Base-by-base conservation (phyloP, 768 basidiomycete species). In the Russula ochroleuca region DNA sequence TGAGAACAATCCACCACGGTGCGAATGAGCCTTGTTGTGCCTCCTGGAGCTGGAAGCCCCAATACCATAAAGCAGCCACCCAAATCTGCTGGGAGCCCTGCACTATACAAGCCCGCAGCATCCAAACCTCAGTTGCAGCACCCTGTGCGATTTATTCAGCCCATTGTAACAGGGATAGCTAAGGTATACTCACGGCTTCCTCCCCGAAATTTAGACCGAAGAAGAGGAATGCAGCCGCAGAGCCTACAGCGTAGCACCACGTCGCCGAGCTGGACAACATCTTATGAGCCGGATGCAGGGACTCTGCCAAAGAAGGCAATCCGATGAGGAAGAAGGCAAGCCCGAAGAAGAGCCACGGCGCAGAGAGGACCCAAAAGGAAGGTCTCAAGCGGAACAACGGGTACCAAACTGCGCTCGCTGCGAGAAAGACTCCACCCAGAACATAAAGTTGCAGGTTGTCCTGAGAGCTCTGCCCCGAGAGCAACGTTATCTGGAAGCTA, bases 141-240 rank as follows among this genome's bases (percentile, higher is more conserved):
- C 94, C 94, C 85, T 90, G 69, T 45, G 35, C 14, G 28, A 3
- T n/a, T 43, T 33, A 25, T 40, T 66, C 37, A 48, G 49, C 25
- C 50, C 35, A 67, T 59, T 67, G 70, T 45, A 1, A 59, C 31
- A 28, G 35, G n/a, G 52, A 45, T 8, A 10, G n/a, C 17, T 52
- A 38, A 38, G 13, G 23, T n/a, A 8, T 45, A 33, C 80, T 55
- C 74, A 89, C 90, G 19, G 94, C 94, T 81, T 96, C 94, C 78
- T 97, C 94, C 73, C 94, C 94, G 73, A 97, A 97, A 75, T 97
- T 97, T 66, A 95, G 81, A 71, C 94, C 94, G 70, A 97, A 97
- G 83, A 93, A 95, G 54, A 85, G 77, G 81, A 96, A 97, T 13
- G 92, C 88, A 35, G 92, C 94, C 14, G 94, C 88, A n/a, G 94